A percentile compares a stretch with the other conserved stretches of the same genome.
Evolutionary conservation across 257 asterid genomes (phyloP).

Genomic region (Perilla frutescens): DNA sequence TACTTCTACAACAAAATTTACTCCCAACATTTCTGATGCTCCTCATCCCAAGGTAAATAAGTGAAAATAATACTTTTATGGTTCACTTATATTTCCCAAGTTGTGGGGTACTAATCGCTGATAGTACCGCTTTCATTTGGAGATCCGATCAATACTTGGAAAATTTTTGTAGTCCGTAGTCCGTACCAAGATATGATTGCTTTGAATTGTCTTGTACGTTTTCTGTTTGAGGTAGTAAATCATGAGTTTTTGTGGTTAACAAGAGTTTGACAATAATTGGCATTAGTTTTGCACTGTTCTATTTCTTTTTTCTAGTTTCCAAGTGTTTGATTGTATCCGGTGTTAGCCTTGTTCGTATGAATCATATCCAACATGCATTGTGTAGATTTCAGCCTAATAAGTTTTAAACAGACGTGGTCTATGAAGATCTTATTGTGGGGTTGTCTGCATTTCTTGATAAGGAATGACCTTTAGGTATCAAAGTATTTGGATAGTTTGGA

Average conservation of each 20-base stretch:
- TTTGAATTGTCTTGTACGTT: not conserved
- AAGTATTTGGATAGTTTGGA: not conserved
- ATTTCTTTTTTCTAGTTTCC: not conserved
- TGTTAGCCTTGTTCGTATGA: not conserved
- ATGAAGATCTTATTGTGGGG: slow-evolving; percentile 3
- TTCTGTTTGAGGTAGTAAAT: not conserved
- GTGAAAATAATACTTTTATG: not conserved
- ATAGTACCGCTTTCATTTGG: slow-evolving; percentile 14
- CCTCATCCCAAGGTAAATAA: slow-evolving; percentile 56
- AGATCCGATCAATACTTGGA: not conserved
- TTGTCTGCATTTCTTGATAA: not conserved
- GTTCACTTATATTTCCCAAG: not conserved
- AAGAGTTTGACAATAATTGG: not conserved
- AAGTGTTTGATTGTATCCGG: not conserved
- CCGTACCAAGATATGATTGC: not conserved
- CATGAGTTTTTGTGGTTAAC: not conserved
- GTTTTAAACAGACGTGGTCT: not conserved
- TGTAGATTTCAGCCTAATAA: not conserved
- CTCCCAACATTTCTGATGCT: slow-evolving; percentile 43
- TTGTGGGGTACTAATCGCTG: not conserved
- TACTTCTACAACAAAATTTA: slow-evolving; percentile 52
- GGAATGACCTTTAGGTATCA: not conserved
- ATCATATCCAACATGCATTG: not conserved
- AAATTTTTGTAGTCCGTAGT: not conserved
- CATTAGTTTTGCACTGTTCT: slow-evolving; percentile 7